phyloP scores from a whole-genome alignment of 805 yeast species.

The Kazachstania psychrophila region DNA sequence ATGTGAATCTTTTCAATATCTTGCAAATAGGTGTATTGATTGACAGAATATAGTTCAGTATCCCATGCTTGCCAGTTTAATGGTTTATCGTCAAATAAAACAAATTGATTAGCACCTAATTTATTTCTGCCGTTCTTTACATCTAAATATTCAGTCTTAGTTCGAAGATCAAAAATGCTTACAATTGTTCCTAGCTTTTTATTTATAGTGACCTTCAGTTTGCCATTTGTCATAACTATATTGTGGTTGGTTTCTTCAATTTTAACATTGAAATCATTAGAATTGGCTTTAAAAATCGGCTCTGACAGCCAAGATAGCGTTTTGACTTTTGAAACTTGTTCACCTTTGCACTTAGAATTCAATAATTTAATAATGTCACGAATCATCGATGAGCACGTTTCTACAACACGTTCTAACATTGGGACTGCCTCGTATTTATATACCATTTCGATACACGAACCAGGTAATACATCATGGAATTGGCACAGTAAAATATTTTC shows the following conservation, averaged over 20 bases:
- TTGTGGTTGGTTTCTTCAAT: constrained; percentile 29
- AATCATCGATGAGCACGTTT: constrained; percentile 44
- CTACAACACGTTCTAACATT: constrained; percentile 52
- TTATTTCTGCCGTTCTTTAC: constrained; percentile 43
- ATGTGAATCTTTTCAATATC: constrained; percentile 27
- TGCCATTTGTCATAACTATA: constrained; percentile 50
- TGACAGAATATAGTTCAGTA: constrained; percentile 81
- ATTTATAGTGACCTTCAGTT: constrained; percentile 46
- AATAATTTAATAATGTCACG: constrained; percentile 41
- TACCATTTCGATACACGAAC: constrained; percentile 90
- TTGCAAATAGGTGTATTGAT: constrained; percentile 48
- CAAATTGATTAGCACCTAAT: constrained; percentile 69
- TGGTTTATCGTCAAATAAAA: constrained; percentile 84
- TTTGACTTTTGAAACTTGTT: constrained; percentile 29
- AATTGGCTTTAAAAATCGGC: background rate
- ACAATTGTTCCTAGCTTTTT: constrained; percentile 51
- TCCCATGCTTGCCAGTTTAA: constrained; percentile 95
- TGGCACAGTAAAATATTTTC: constrained; percentile 83
- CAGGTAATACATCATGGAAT: constrained; percentile 97
- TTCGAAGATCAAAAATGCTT: constrained; percentile 51
- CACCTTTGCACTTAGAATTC: constrained; percentile 17
- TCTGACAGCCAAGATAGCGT: constrained; percentile 51
- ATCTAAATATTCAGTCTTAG: constrained; percentile 60
- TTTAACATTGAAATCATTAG: background rate
- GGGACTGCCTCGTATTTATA: constrained; percentile 82